A percentile compares a stretch with the other conserved stretches of the same genome.
phyloP scores from a whole-genome alignment of 306 rosid genomes.

The Vigna radiata region DNA sequence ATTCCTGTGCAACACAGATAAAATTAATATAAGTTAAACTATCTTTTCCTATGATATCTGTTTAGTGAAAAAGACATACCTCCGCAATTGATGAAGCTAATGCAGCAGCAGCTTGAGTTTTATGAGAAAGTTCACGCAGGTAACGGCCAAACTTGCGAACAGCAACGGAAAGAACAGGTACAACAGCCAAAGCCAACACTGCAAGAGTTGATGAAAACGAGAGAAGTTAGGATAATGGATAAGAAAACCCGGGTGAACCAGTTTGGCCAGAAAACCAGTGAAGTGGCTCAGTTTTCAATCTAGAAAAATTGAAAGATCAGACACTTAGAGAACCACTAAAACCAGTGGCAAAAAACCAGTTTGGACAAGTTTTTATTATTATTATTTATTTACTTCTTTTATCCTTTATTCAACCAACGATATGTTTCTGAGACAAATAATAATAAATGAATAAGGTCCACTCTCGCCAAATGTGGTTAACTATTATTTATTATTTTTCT shows the following conservation, averaged over 20 bases:
- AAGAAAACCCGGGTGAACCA: neutral
- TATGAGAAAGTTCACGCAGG: constrained; percentile 82
- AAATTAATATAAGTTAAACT: constrained; percentile 34
- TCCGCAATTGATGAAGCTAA: constrained; percentile 83
- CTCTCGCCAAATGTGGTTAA: neutral
- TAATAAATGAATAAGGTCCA: neutral
- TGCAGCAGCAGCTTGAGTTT: constrained; percentile 91
- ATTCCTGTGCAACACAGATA: constrained; percentile 59
- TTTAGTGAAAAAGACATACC: constrained; percentile 49
- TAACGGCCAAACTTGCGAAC: constrained; percentile 80
- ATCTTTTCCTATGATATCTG: constrained; percentile 3
- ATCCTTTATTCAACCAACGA: constrained; percentile 18
- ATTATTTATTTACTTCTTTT: neutral
- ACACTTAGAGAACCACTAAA: neutral
- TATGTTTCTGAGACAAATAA: neutral
- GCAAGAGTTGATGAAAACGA: constrained; percentile 20
- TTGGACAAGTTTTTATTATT: neutral
- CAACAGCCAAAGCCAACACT: constrained; percentile 84
- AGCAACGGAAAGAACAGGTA: constrained; percentile 76
- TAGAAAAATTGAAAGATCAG: neutral
- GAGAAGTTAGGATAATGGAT: constrained; percentile 37
- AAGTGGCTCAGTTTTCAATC: neutral
- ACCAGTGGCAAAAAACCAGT: neutral
- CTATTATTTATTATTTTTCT: neutral
- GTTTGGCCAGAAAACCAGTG: neutral